phyloP scores from a whole-genome alignment of 2,329 filamentous ascomycete genomes.

The Fragosphaeria purpurea region DNA sequence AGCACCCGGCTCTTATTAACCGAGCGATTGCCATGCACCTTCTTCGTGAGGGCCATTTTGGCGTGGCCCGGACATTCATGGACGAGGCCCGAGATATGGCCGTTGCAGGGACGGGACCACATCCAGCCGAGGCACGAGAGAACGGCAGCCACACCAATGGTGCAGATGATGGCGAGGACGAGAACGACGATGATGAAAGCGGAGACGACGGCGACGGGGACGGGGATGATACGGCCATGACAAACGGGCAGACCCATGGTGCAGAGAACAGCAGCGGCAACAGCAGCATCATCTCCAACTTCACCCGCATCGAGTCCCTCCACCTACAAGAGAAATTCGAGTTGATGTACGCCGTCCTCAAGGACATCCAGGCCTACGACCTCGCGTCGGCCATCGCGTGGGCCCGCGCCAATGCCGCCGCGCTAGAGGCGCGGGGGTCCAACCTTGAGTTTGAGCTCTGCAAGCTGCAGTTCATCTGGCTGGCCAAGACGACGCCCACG shows the following conservation, averaged over 20 bases:
- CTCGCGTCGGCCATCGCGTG: conserved; percentile 77
- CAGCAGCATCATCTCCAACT: conserved; percentile 7
- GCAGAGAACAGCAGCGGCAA: conserved; percentile 19
- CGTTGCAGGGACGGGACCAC: no score
- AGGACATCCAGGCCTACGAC: conserved; percentile 64
- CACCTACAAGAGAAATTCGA: conserved; percentile 72
- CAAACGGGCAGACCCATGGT: conserved; percentile 22
- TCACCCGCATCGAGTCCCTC: conserved; percentile 48
- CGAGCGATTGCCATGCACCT: conserved; percentile 94
- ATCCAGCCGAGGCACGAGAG: no score
- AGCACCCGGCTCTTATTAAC: conserved; percentile 71
- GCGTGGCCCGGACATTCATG: conserved; percentile 76
- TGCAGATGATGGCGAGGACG: conserved; percentile 16
- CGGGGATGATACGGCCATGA: conserved; percentile 17
- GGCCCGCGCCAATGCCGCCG: conserved; percentile 60
- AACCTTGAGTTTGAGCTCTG: conserved; percentile 93
- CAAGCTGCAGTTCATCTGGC: conserved; percentile 79
- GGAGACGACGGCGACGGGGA: conserved; percentile 18
- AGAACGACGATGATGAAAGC: conserved; percentile 17
- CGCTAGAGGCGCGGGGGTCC: conserved; percentile 72
- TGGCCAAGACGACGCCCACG: conserved; percentile 51
- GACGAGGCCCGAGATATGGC: conserved; percentile 43
- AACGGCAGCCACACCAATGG: not conserved
- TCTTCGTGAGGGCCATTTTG: conserved; percentile 86
- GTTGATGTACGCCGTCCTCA: conserved; percentile 83